These are phyloP conservation scores for Solanum raphanifolium DNA, from an alignment of 257 asterid genomes.

Conservation along the genomic window DNA sequence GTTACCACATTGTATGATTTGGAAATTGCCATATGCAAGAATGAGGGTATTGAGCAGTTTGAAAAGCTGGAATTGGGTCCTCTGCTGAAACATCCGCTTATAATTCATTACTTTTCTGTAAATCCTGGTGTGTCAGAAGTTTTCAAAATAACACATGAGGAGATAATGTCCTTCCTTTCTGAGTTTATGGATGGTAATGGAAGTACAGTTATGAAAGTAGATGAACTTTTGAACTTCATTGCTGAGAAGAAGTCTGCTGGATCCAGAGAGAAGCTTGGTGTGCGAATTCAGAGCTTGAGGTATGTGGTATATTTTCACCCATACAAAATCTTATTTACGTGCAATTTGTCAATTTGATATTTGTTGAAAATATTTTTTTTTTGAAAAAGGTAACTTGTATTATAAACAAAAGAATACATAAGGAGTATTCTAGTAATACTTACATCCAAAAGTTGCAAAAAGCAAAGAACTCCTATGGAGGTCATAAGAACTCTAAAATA, in stretches of 20 bases:
- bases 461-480: too few species aligned
- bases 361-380: background rate
- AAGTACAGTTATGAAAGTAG: slow-evolving; percentile 29
- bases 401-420: too few species aligned
- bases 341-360: background rate
- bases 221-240: slow-evolving; percentile 56
- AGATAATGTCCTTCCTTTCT: slow-evolving; percentile 49
- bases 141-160: slow-evolving; percentile 53
- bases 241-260: slow-evolving; percentile 37
- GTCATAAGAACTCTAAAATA: too few species aligned
- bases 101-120: slow-evolving; percentile 54
- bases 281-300: slow-evolving; percentile 73
- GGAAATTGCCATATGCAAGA: slow-evolving; percentile 73
- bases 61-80: slow-evolving; percentile 92
- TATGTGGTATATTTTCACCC: slow-evolving; percentile 23
- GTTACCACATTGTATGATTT: slow-evolving; percentile 65
- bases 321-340: background rate
- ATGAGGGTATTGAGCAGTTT: slow-evolving; percentile 57
- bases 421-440: too few species aligned
- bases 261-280: slow-evolving; percentile 54
- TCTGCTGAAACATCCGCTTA: slow-evolving; percentile 67
- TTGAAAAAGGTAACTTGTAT: too few species aligned
- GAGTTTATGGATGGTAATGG: slow-evolving; percentile 42
- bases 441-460: too few species aligned
- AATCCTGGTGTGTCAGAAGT: slow-evolving; percentile 46